Base-by-base conservation (phyloP, 2,329 filamentous ascomycete species). In the Alternaria longipes region DNA sequence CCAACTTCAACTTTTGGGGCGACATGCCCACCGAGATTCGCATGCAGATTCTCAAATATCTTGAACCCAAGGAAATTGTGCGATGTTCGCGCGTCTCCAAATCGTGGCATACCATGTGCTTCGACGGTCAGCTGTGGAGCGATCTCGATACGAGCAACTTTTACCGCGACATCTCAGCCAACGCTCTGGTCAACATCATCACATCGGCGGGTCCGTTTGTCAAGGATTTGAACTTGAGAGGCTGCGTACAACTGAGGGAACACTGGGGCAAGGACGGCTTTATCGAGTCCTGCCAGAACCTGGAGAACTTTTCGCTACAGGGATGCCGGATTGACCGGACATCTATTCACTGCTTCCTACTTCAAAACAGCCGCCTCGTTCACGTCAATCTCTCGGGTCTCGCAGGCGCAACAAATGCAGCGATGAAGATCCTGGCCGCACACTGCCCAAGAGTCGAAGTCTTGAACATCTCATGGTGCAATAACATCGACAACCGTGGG, bases 91-190 rank as follows among this genome's bases (percentile, higher is more conserved):
- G 87, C 18, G 91, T 95, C 20, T 94, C 89, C 74, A 93, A 89
- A 77, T 81, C 85, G 6, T 97, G 95, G 83, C 84, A 97, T 77
- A 84, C 86, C 49, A 89, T 92, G 79, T 97, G 94, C 80, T 97
- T 94, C 71, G 94, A 99, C 77, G 95, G 95, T 2, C 95, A 99
- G 80, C 81, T 98, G 16, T 99, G 95, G 95, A 89, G 89, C 4
- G 88, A 86, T 42, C 85, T 98, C 50, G 93, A 98, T 55, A 82
- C 92, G 2, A 90, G 93, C 8, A 89, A 91, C 51, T 98, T 94
- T 78, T 97, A 98, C 75, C 87, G 86, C 65, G 87, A 93, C 54
- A 98, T 98, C 66, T 90, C 94, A 0, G 91, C 91, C 22, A 89
- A 92, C 65, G 91, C 92, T 0, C 81, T 99, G 49, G 88, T 93